Base-by-base conservation (phyloP, 2,329 filamentous ascomycete genomes). In the Epichloe scottii region DNA sequence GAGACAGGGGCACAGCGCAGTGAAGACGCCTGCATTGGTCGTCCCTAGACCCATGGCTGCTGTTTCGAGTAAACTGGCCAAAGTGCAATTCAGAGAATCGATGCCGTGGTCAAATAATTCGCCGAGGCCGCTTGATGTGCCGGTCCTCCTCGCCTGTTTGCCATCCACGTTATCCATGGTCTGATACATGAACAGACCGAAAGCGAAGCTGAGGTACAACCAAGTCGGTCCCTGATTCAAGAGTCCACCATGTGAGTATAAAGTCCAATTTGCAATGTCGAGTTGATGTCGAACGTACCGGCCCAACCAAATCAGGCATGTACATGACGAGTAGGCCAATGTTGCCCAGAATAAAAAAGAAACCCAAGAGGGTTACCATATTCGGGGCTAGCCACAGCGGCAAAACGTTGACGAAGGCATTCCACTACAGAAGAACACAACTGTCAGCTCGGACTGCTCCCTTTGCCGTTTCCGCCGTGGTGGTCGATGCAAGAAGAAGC, bases 101-200 rank as follows among this genome's bases (percentile, higher is more conserved):
- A 98, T 97, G 57, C 93, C 93, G 71, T 98, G 93, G 70, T 98
- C 93, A 70, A 98, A 98, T 14, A 98, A 81, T 70, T 98, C 93
- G 59, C 93, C 93, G 26, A 98, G 77, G 1, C 89, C 89, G 65
- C 89, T 96, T 33, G 91, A 97, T 4, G 91, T 96, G 49, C 91
- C 90, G 4, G 93, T 98, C 62, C 93, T 79, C 57, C 93, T 80
- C 52, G 93, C 93, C 73, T 98, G 93, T 71, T 98, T 98, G 59
- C 93, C 93, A 68, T 98, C 93, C 57, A 97, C 85, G 67, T 98
- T 98, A 74, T 98, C 93, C 85, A 98, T 90, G 14, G 93, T 98
- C 60, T 93, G 94, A 70, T 97, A 95, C 87, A 95, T 93, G 85
- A 95, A 98, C 53, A 98, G 78, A 40, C 93, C 93, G 57, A 95